phyloP scores from a whole-genome alignment of 2,329 filamentous ascomycete species.

The Xenosphaeropsis pyriputrescens region DNA sequence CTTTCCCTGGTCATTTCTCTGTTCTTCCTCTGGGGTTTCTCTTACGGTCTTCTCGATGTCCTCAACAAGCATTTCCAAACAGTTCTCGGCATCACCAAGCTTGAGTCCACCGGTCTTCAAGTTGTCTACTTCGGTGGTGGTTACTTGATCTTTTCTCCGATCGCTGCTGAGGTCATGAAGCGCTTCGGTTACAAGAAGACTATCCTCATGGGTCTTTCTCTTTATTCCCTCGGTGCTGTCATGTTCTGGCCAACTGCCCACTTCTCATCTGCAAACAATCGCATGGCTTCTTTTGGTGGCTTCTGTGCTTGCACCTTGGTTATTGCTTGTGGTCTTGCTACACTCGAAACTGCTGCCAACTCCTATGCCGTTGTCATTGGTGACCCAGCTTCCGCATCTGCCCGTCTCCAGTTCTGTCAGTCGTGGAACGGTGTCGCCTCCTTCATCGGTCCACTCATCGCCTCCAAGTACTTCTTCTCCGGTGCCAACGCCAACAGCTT shows the following conservation, averaged over 20 bases:
- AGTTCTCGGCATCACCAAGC: slow-evolving; percentile 20
- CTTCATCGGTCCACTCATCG: slow-evolving; percentile 29
- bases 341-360: slow-evolving; percentile 66
- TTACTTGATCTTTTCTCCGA: slow-evolving; percentile 52
- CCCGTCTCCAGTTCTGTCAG: slow-evolving; percentile 1
- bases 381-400: slow-evolving; percentile 8
- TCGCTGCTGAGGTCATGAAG: slow-evolving; percentile 59
- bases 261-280: slow-evolving; percentile 33
- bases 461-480: slow-evolving; percentile 60
- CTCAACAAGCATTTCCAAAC: slow-evolving; percentile 27
- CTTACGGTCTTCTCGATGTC: slow-evolving; percentile 27
- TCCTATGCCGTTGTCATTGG: slow-evolving; percentile 27
- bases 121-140: slow-evolving; percentile 51
- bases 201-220: slow-evolving; percentile 59
- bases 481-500: slow-evolving; percentile 35
- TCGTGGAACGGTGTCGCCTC: background rate
- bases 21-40: slow-evolving; percentile 37
- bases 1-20: slow-evolving; percentile 48
- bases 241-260: slow-evolving; percentile 72
- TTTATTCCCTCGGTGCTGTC: slow-evolving; percentile 60
- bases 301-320: slow-evolving; percentile 63
- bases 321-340: slow-evolving; percentile 58
- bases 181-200: slow-evolving; percentile 63
- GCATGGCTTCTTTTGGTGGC: slow-evolving; percentile 54
- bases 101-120: slow-evolving; percentile 50